A percentile compares a stretch with the other conserved stretches of the same genome.
Conservation (phyloP, 1,139 yeast genomes). For the Pichia sp. region DNA sequence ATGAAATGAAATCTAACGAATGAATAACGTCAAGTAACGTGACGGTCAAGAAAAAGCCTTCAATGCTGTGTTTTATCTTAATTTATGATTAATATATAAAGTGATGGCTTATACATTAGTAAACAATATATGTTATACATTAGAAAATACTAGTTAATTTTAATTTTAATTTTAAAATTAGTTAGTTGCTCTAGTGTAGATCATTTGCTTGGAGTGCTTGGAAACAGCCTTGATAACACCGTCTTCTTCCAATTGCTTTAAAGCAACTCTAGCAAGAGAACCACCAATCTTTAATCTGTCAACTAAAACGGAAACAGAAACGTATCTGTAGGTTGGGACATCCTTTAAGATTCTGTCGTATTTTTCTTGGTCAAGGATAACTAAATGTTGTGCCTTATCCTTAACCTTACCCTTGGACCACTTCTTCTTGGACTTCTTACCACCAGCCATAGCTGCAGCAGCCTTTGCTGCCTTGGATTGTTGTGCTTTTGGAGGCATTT, state of each 20-base stretch:
- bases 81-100: too few relatives aligned
- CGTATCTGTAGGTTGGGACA: constrained; percentile 98
- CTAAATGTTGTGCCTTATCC: constrained; percentile 99
- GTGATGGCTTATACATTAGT: too few relatives aligned
- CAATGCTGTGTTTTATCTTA: too few relatives aligned
- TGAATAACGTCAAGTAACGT: too few relatives aligned
- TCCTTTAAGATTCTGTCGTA: constrained; percentile 99
- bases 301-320: constrained; percentile 95
- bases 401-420: constrained; percentile 99
- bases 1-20: too few relatives aligned
- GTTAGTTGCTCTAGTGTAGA: constrained; percentile 80
- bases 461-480: constrained; percentile 99
- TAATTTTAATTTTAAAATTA: constrained; percentile 21
- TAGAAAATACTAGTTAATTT: too few relatives aligned
- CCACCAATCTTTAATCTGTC: constrained; percentile 99
- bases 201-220: constrained; percentile 94
- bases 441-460: constrained; percentile 99
- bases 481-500: constrained; percentile 99
- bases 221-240: constrained; percentile 94
- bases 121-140: too few relatives aligned
- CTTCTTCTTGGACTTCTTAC: constrained; percentile 99
- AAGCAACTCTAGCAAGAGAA: constrained; percentile 97
- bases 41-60: too few relatives aligned
- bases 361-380: constrained; percentile 95
- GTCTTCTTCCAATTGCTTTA: constrained; percentile 89